phyloP scores from a whole-genome alignment of 176 grass and related monocot genomes.

The Triticum turgidum region DNA sequence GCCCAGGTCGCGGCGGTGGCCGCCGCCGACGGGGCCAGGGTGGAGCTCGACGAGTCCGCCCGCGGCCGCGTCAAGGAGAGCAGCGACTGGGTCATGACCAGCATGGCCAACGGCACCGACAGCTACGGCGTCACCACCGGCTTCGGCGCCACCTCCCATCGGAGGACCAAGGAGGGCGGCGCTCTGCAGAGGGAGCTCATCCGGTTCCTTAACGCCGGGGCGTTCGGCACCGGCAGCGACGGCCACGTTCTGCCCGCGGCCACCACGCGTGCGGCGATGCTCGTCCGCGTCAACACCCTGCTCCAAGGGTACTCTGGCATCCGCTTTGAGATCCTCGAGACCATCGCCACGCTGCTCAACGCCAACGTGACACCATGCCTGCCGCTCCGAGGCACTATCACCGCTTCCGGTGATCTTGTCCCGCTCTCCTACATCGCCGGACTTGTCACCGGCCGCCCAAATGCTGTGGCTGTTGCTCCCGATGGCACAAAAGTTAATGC shows the following conservation, averaged over 20 bases:
- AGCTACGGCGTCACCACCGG: slow-evolving; percentile 16
- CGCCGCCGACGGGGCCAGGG: slow-evolving; percentile 8
- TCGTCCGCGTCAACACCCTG: slow-evolving; percentile 55
- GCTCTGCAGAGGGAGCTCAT: slow-evolving; percentile 16
- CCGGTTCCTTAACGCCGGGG: slow-evolving; percentile 42
- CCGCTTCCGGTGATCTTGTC: neutral
- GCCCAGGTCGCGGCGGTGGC: slow-evolving; percentile 74
- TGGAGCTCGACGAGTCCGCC: neutral
- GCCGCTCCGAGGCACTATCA: neutral
- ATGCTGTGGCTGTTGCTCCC: neutral
- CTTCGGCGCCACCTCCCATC: slow-evolving; percentile 10
- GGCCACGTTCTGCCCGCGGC: slow-evolving; percentile 37
- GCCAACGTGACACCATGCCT: slow-evolving; percentile 52
- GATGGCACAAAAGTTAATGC: neutral
- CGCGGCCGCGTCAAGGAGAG: neutral
- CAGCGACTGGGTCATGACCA: slow-evolving; percentile 13
- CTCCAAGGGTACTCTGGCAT: slow-evolving; percentile 58
- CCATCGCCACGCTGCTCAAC: slow-evolving; percentile 47
- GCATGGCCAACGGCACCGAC: neutral
- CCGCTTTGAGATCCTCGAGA: slow-evolving; percentile 55
- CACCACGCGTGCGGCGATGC: slow-evolving; percentile 44
- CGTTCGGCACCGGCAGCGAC: slow-evolving; percentile 42
- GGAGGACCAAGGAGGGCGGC: neutral
- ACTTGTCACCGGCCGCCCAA: neutral
- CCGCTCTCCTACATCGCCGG: neutral